These are phyloP conservation scores for Plasmopara viticola DNA, from an alignment of 352 stramenopile genomes.

Conservation along the genomic window DNA sequence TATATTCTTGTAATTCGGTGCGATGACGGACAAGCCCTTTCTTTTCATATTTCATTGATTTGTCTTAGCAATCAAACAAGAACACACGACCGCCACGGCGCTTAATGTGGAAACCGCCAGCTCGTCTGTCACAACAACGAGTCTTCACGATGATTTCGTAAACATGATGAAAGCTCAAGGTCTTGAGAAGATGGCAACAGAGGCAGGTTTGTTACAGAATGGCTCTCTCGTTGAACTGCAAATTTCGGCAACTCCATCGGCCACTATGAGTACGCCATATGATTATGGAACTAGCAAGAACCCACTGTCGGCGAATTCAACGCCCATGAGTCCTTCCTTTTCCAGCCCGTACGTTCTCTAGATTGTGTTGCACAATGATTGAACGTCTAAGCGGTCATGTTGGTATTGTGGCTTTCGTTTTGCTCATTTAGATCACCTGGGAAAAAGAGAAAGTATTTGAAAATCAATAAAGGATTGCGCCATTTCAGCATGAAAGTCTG, in stretches of 20 bases:
- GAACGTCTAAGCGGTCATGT: background rate
- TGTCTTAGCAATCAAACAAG: constrained; percentile 9
- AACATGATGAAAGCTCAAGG: constrained; percentile 83
- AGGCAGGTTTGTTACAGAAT: constrained; percentile 69
- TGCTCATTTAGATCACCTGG: constrained; percentile 33
- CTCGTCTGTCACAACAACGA: constrained; percentile 47
- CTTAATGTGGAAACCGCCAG: constrained; percentile 38
- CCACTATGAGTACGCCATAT: constrained; percentile 6
- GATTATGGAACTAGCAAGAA: constrained; percentile 17
- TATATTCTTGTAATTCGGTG: background rate
- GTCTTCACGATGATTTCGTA: constrained; percentile 83
- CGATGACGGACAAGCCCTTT: no score
- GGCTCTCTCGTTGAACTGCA: constrained; percentile 59
- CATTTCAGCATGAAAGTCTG: constrained; percentile 96
- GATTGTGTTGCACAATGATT: background rate
- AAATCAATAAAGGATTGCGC: constrained; percentile 89
- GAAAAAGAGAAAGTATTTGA: constrained; percentile 78
- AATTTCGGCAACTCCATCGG: constrained; percentile 12
- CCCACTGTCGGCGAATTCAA: constrained; percentile 2
- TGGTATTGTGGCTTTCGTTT: constrained; percentile 6
- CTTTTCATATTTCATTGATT: background rate
- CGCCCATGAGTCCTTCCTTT: constrained; percentile 38
- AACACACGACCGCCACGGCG: constrained; percentile 13
- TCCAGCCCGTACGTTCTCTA: constrained; percentile 46
- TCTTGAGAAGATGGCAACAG: constrained; percentile 78